A percentile compares a stretch with the other conserved stretches of the same genome.
These are phyloP conservation scores for Psidium guajava DNA, from an alignment of 345 rosid species.

Conservation along the genomic window DNA sequence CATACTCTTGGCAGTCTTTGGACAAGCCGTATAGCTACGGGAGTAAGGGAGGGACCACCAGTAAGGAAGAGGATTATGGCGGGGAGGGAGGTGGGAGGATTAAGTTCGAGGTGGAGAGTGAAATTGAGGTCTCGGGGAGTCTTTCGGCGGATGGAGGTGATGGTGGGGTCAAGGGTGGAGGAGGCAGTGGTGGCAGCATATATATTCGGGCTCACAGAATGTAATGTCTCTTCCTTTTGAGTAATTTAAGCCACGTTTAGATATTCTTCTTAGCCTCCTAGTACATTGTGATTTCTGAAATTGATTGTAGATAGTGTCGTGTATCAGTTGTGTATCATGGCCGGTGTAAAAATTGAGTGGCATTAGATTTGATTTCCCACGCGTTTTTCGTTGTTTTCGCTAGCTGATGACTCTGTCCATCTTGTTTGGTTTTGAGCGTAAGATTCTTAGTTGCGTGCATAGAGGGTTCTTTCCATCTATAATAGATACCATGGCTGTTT, in stretches of 20 bases:
- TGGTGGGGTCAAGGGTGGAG: conserved; percentile 53
- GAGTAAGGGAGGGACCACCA: conserved; percentile 63
- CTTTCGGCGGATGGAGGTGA: conserved; percentile 48
- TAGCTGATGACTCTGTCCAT: not conserved
- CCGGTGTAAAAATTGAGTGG: not conserved
- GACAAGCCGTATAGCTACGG: conserved; percentile 62
- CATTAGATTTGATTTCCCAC: not conserved
- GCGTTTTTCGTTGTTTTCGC: not conserved
- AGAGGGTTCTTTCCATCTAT: not conserved
- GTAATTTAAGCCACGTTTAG: not conserved
- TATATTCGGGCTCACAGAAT: conserved; percentile 43
- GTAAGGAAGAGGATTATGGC: conserved; percentile 45
- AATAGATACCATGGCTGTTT: not conserved
- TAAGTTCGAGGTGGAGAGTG: conserved; percentile 16
- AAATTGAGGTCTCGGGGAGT: conserved; percentile 32
- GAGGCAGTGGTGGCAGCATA: conserved; percentile 72
- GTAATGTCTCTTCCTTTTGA: conserved; percentile 15
- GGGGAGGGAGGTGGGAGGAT: conserved; percentile 69
- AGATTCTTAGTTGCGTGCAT: not conserved
- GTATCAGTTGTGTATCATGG: no score
- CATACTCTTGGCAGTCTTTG: conserved; percentile 57
- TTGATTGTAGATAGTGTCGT: not conserved
- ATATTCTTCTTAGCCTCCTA: not conserved
- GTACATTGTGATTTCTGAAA: not conserved
- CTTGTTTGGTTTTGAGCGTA: not conserved